Conservation (phyloP, 2,329 filamentous ascomycete species). For the Beauveria asiatica region DNA sequence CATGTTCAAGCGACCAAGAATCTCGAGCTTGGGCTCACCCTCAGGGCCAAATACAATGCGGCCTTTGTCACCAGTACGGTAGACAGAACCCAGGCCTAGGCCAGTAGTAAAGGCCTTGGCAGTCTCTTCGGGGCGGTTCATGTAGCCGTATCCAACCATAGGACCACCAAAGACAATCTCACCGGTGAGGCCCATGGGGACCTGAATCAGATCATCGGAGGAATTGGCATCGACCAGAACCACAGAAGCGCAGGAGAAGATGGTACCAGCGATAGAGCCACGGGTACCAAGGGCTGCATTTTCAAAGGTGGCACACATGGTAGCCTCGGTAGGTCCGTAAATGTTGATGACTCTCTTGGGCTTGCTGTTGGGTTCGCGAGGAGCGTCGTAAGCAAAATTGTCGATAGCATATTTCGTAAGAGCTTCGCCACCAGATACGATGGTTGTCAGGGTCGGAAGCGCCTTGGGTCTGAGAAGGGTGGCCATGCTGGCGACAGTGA, state of each 20-base stretch:
- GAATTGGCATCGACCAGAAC: conserved; percentile 9
- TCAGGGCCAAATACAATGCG: conserved; percentile 5
- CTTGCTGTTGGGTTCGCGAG: background rate
- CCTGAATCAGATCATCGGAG: background rate
- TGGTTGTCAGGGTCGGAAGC: conserved; percentile 7
- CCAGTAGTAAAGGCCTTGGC: conserved; percentile 3
- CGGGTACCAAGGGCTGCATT: conserved; percentile 4
- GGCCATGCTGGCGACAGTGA: conserved; percentile 11
- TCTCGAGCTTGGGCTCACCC: conserved; percentile 9
- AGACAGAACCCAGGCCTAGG: background rate
- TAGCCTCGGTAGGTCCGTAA: conserved; percentile 12
- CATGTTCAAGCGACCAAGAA: conserved; percentile 9
- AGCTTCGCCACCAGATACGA: conserved; percentile 9
- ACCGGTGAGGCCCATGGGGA: conserved; percentile 8
- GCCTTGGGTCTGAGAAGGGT: conserved; percentile 9
- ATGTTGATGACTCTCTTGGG: conserved; percentile 9
- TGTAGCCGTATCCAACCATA: conserved; percentile 12
- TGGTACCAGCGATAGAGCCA: conserved; percentile 3
- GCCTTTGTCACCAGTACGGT: conserved; percentile 10
- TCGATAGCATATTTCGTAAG: conserved; percentile 9
- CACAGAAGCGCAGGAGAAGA: conserved; percentile 7
- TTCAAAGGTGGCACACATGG: conserved; percentile 7
- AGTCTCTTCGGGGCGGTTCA: conserved; percentile 10
- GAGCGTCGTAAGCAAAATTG: conserved; percentile 10
- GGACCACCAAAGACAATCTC: conserved; percentile 20